Conservation (phyloP, 139 green algal genomes). For the Raphidocelis subcapitata region DNA sequence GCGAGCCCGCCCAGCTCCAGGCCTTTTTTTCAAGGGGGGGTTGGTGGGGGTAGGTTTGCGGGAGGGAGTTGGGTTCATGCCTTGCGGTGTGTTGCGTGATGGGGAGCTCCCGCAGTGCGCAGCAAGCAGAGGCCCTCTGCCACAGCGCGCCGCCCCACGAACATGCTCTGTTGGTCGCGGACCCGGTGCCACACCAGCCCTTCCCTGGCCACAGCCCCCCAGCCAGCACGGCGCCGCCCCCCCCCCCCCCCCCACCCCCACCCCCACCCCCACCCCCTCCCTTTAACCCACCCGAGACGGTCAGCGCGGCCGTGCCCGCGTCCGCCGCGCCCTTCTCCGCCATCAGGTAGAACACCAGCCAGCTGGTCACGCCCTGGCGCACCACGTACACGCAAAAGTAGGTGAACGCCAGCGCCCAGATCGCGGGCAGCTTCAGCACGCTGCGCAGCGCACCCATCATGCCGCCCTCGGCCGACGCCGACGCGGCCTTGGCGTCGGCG, state of each 20-base stretch:
- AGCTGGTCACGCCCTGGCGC: constrained; percentile 65
- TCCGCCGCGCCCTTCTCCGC: constrained; percentile 68
- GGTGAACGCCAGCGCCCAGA: constrained; percentile 61
- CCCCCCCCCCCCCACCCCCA: no score
- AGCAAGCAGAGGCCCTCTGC: no score
- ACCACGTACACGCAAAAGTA: constrained; percentile 83
- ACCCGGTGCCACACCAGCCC: no score
- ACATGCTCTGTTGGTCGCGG: no score
- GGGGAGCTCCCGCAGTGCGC: no score
- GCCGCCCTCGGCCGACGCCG: background rate
- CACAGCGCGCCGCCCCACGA: no score
- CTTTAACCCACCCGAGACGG: constrained; percentile 43
- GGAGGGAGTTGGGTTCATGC: no score
- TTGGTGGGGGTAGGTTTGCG: no score
- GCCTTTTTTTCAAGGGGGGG: constrained; percentile 57
- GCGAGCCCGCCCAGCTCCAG: constrained; percentile 84
- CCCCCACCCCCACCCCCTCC: no score
- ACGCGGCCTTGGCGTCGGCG: background rate
- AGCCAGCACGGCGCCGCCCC: no score
- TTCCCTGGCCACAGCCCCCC: no score
- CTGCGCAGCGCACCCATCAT: constrained; percentile 65
- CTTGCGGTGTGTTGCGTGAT: no score
- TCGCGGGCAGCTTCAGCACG: constrained; percentile 44
- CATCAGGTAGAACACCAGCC: constrained; percentile 77
- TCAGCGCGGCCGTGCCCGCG: constrained; percentile 56